Evolutionary conservation across 208 protist genomes (phyloP), one percentile per base, ranked within the genome.

Genomic region (Leishmania tropica): DNA sequence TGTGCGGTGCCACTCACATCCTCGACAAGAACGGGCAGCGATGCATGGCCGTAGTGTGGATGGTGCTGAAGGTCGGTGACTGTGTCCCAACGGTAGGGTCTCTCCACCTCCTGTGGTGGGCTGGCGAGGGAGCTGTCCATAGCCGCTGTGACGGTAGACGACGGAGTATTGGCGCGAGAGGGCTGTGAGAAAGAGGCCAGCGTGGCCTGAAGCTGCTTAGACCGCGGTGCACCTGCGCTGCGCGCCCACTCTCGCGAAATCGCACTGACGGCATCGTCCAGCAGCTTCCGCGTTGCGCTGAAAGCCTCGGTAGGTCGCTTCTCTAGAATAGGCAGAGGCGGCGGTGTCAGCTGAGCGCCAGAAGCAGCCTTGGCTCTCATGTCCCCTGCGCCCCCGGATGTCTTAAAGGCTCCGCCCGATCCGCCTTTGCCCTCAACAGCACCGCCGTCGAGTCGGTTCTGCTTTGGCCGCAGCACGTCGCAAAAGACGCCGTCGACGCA

Each of bases 1-100:
- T 90, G 89, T 45, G 73, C 85, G 5, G 81, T 82, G 48, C 81
- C 84, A 11, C 76, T 85, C 10, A 89, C 75, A 73, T 93, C 89
- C 74, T 90, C 89, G 47, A 88, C 31, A 31, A 89, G 45, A 3
- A 89, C 83, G 15, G 83, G 75, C 54, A 83, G 65, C 15, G 72
- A 71, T 1, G 81, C 71, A n/a, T 85, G 74, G 3, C 80, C 73
- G 45, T 81, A 81, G 48, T 82, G 76, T 10, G 81, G 80, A 62
- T 84, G 81, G 48, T 74, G 67, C 74, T 72, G 67, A 56, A 64
- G 48, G 51, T 54, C 71, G 48, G n/a, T 35, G 62, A 10, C 11
- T 45, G 62, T n/a, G 40, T 48, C 48, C 76, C 70, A 51, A 35
- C 31, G 31, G 40, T 15, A 40, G 42, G 24, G 28, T 54, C 28